Conservation (phyloP, 148 eudicot species). For the Arbutus unedo region DNA sequence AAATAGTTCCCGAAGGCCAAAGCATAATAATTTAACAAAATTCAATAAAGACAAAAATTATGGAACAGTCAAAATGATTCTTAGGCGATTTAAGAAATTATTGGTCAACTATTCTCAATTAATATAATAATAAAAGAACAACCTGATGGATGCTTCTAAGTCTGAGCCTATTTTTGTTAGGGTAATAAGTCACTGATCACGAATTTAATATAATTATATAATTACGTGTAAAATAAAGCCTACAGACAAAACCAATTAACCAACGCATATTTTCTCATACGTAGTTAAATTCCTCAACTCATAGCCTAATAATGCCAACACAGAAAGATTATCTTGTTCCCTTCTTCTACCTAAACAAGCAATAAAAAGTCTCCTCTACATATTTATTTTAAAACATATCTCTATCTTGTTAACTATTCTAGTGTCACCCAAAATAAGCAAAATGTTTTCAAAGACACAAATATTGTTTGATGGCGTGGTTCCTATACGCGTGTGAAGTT, state of each 20-base stretch:
- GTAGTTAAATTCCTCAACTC: neutral
- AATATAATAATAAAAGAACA: neutral
- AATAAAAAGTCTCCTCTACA: no score
- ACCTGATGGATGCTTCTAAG: neutral
- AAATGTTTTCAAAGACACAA: no score
- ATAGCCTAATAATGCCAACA: no score
- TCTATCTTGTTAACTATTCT: no score
- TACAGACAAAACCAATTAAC: neutral
- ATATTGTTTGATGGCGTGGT: no score
- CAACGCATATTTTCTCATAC: neutral
- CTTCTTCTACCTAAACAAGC: no score
- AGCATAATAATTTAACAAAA: neutral
- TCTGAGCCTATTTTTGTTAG: neutral
- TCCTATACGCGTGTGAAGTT: no score
- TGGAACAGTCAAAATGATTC: slow-evolving; percentile 7
- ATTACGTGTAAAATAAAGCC: neutral
- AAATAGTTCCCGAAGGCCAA: neutral
- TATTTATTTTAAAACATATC: no score
- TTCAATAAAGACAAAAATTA: slow-evolving; percentile 4
- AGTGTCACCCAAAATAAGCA: no score
- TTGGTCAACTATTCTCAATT: neutral
- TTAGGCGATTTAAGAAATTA: neutral
- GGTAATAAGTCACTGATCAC: neutral
- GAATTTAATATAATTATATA: neutral
- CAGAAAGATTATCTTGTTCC: no score